Evolutionary conservation across 257 asterid genomes (phyloP).

Genomic region (Cordia subcordata): DNA sequence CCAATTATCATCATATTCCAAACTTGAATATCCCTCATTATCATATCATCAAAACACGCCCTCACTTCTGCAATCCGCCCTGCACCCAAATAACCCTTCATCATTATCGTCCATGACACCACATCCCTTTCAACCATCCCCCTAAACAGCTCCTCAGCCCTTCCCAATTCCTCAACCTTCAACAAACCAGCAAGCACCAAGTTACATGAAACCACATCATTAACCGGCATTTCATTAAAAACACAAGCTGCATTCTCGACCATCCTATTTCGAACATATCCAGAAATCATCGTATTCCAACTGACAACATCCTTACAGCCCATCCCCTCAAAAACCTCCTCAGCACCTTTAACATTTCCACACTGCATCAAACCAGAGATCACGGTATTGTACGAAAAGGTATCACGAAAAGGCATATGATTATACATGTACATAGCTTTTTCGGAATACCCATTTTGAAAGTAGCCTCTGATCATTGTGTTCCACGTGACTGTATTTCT

Average conservation of each 20-base stretch:
- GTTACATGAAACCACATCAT: constrained; percentile 66
- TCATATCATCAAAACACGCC: constrained; percentile 47
- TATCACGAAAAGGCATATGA: constrained; percentile 49
- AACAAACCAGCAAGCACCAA: constrained; percentile 51
- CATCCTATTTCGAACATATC: constrained; percentile 46
- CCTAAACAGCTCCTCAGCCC: constrained; percentile 42
- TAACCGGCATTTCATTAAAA: constrained; percentile 34
- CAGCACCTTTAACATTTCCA: constrained; percentile 60
- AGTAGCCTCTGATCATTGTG: constrained; percentile 58
- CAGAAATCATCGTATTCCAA: constrained; percentile 63
- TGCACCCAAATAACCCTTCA: constrained; percentile 41
- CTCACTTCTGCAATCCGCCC: constrained; percentile 47
- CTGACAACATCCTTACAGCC: constrained; percentile 44
- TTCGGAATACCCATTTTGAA: constrained; percentile 38
- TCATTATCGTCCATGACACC: constrained; percentile 62
- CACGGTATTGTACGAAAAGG: constrained; percentile 54
- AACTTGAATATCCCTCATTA: constrained; percentile 46
- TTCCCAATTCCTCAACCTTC: constrained; percentile 30
- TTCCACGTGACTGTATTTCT: constrained; percentile 53
- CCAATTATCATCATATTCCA: constrained; percentile 56
- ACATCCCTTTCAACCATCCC: constrained; percentile 40
- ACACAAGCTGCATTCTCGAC: constrained; percentile 35
- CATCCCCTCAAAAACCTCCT: constrained; percentile 42
- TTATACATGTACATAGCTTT: constrained; percentile 35
- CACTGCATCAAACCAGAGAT: constrained; percentile 47